Base-by-base conservation (phyloP, 2,329 filamentous ascomycete genomes). In the Aureobasidium subglaciale region DNA sequence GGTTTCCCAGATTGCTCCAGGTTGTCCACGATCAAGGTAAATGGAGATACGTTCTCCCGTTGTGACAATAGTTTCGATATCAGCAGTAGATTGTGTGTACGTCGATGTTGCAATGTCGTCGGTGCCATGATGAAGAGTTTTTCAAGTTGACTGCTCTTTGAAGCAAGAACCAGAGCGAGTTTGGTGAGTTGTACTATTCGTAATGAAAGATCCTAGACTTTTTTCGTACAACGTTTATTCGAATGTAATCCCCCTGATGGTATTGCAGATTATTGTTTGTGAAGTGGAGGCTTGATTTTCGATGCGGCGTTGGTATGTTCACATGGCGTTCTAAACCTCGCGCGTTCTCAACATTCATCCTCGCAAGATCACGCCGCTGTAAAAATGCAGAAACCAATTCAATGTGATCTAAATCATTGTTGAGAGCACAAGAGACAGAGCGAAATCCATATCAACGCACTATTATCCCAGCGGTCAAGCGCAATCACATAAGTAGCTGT, bases 21-120 rank as follows among this genome's bases (percentile, higher is more conserved):
- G 30, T 80, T 88, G 70, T 97, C 92, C 56, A 96, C 77, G 3
- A 96, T 72, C 24, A 97, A 75, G 0, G 91, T 96, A 65, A 97
- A 83, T 2, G 92, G 92, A 46, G 90, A 95, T 13, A 87, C 84
- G 56, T 83, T 84, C 69, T 93, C 87, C 59, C 89, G 81, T 56
- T 89, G 76, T 65, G 85, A 88, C 60, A 96, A 77, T 2, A 96
- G 76, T 66, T 90, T 91, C 60, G 90, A 88, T 55, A 96, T 84
- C 2, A 95, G 77, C 2, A 95, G 81, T 20, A 95, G 74, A 68
- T 90, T 91, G 71, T 96, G 90, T 18, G 89, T 91, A 61, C 89
- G 82, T 27, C 87, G 80, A 66, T 95, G 88, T 43, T 80, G 74
- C 41, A 80, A 72, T n/a, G 75, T 73, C 18, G 75, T 72, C 4